Base-by-base conservation (phyloP, 176 grass and related monocot species). In the Avena eriantha region DNA sequence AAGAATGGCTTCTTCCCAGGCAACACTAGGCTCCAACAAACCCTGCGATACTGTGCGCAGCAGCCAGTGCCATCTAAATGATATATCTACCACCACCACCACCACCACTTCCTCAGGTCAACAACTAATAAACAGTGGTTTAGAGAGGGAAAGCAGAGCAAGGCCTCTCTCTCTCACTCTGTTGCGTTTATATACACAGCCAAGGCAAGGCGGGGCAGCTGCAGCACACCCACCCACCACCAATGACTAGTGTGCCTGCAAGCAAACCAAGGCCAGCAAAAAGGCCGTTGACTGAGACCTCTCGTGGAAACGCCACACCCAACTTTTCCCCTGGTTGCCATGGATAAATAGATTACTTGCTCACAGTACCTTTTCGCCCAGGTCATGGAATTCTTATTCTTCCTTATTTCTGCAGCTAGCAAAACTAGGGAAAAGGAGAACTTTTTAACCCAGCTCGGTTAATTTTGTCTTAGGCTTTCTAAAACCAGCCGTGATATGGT, bases 271-370 rank as follows among this genome's bases (percentile, higher is more conserved):
- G 64, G 64, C 15, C 64, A 53, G 73, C 73, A 71, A 88, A 91
- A 89, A 69, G 82, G 83, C 51, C 83, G 89, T 93, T 90, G 88
- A 92, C 93, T 81, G 89, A 83, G 82, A 76, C 72, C 86, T 84
- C 80, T 86, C 81, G 81, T 78, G 81, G 80, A 95, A 93, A 90
- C 77, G 91, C 53, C 86, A 77, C 85, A 69, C 41, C 4, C 53
- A 69, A 76, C 85, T 90, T 94, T 95, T 53, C 60, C 56, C 36
- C 76, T 81, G 56, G 7, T 43, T 63, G 51, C 49, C 35, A 70
- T 51, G 69, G 78, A 54, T 45, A 80, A 55, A 85, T 77, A 83
- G 51, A 81, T 76, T 84, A 81, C 29, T 29, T 29, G 18, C 53
- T 10, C 73, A 76, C 86, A 78, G 53, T 16, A 60, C 86, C 58